Base-by-base conservation (phyloP, 768 basidiomycete genomes). In the Sarcodon sp. region DNA sequence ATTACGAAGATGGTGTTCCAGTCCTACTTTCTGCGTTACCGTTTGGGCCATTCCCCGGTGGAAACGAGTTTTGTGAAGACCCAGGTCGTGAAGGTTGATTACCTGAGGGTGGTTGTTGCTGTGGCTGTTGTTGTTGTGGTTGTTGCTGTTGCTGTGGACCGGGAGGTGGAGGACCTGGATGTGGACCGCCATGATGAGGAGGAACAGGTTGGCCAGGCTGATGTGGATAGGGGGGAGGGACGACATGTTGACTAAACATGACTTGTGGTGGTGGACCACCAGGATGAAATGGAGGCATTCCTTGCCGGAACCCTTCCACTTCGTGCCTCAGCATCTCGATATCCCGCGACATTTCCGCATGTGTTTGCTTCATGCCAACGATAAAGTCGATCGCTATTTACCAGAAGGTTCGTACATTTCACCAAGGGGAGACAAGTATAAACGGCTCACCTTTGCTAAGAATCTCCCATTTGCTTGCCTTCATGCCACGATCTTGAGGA, bases 391-490 rank as follows among this genome's bases (percentile, higher is more conserved):
- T 91, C 31, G 92, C 91, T 86, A 33, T 16, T 34, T 13, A 43
- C n/a, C 48, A 11, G 41, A 16, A 15, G 15, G 33, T 43, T 31
- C 39, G 39, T 9, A 13, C 8, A 13, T 41, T 27, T 13, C 15
- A 41, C 8, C 7, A 8, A 27, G 7, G 15, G 39, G 13, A 41
- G 8, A 27, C 39, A 18, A 38, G 37, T 38, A 18, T 13, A 18
- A 5, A 36, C 45, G 16, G 62, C 73, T 53, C 54, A 88, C 93
- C 88, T 80, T 96, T 94, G 66, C 83, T 93, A 33, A 99, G 67
- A 52, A 97, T 97, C 69, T 99, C 96, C 96, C 94, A 98, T 68
- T 99, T 99, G 68, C 88, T 92, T 15, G 90, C 86, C 61, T 98
- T 98, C 81, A 92, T 87, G 38, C 85, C 91, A 46, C 86, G 77